A percentile compares a stretch with the other conserved stretches of the same genome.
Conservation (phyloP, 768 basidiomycete species). For the Phlebiopsis flavidoalba region DNA sequence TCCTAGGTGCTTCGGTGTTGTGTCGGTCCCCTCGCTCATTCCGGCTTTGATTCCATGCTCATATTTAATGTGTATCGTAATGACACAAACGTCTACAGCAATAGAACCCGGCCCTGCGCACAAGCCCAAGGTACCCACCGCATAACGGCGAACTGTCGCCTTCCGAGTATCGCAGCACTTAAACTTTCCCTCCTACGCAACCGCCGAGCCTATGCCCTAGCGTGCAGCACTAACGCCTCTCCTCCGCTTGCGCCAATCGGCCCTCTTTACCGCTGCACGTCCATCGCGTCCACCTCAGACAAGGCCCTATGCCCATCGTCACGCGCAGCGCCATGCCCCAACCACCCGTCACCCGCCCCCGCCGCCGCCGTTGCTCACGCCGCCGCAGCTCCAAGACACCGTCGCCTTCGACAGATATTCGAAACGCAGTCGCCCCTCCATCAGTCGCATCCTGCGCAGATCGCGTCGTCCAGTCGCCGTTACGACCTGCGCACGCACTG, state of each 20-base stretch:
- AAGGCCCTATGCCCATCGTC: constrained; percentile 9
- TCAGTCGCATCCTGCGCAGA: constrained; percentile 76
- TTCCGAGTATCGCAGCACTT: constrained; percentile 37
- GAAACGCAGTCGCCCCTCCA: constrained; percentile 37
- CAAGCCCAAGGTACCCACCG: constrained; percentile 14
- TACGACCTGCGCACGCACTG: constrained; percentile 69
- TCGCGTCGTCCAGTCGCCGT: constrained; percentile 56
- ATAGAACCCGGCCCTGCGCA: constrained; percentile 8
- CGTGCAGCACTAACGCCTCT: constrained; percentile 73
- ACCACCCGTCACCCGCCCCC: constrained; percentile 7
- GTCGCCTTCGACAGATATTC: too few species aligned
- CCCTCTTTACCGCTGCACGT: constrained; percentile 73
- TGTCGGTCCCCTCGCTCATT: constrained; percentile 29
- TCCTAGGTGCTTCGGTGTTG: constrained; percentile 67
- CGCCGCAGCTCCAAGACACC: constrained; percentile 44
- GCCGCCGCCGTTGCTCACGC: constrained; percentile 11
- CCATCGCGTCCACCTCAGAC: constrained; percentile 32
- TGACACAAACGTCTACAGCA: background rate
- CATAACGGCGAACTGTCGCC: constrained; percentile 51
- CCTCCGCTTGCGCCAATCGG: constrained; percentile 84
- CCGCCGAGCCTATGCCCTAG: constrained; percentile 47
- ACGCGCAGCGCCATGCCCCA: constrained; percentile 15
- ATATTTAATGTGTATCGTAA: too few species aligned
- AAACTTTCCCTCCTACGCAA: constrained; percentile 18
- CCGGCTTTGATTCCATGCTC: constrained; percentile 25